Conservation (phyloP, 371 early-diverging fungal genomes). For the Dichotomocladium elegans region DNA sequence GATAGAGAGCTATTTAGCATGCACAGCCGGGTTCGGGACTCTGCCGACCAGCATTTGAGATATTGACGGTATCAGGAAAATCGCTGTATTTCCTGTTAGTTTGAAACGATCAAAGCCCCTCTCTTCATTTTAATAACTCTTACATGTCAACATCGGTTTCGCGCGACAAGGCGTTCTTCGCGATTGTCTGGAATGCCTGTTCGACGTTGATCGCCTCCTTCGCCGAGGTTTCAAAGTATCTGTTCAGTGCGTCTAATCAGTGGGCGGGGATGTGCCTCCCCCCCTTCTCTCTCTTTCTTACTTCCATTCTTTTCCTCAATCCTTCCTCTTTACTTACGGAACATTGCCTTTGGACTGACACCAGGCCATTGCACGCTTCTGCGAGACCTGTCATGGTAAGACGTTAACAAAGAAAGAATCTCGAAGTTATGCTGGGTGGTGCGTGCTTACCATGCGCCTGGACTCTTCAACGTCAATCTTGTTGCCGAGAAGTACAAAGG, state of each 20-base stretch:
- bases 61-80: slow-evolving; percentile 89
- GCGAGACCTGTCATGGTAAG: slow-evolving; percentile 61
- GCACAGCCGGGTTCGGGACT: slow-evolving; percentile 55
- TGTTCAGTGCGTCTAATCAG: not conserved
- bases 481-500: slow-evolving; percentile 97
- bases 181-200: slow-evolving; percentile 93
- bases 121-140: not conserved
- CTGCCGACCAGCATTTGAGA: slow-evolving; percentile 69
- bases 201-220: slow-evolving; percentile 98
- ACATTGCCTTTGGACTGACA: slow-evolving; percentile 94
- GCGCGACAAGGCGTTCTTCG: slow-evolving; percentile 89
- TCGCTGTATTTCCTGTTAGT: slow-evolving; percentile 53
- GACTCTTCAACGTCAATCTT: slow-evolving; percentile 96
- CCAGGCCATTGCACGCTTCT: slow-evolving; percentile 94
- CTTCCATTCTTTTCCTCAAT: not conserved
- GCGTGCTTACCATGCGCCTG: slow-evolving; percentile 79
- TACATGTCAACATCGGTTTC: slow-evolving; percentile 89
- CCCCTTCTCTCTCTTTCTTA: too few relatives aligned
- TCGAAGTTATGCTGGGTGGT: too few relatives aligned
- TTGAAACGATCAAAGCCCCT: not conserved
- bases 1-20: slow-evolving; percentile 22
- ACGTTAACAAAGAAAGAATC: not conserved
- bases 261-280: not conserved
- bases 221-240: slow-evolving; percentile 96
- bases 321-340: slow-evolving; percentile 51